Evolutionary conservation across 2,329 filamentous ascomycete species (phyloP).

Genomic region (Talaromyces amestolkiae): DNA sequence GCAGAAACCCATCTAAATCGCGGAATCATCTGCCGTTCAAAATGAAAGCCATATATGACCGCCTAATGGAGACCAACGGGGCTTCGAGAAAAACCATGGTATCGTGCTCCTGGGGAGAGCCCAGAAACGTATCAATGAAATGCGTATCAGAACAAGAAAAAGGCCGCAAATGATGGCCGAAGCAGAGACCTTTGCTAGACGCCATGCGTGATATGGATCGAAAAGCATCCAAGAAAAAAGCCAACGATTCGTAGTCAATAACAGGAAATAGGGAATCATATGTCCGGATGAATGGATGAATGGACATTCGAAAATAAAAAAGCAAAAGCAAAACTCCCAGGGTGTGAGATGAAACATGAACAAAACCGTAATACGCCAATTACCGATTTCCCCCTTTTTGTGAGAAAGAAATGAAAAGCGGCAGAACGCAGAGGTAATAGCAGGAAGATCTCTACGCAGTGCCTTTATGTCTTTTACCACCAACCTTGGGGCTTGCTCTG

Average conservation of each 20-base stretch:
- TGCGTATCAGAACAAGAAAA: slow-evolving; percentile 15
- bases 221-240: slow-evolving; percentile 4
- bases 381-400: slow-evolving; percentile 17
- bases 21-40: slow-evolving; percentile 16
- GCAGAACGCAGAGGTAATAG: slow-evolving; percentile 8
- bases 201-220: slow-evolving; percentile 16
- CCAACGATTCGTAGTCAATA: slow-evolving; percentile 13
- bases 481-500: slow-evolving; percentile 48
- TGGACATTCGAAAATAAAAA: slow-evolving; percentile 8
- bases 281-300: slow-evolving; percentile 5
- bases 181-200: slow-evolving; percentile 14
- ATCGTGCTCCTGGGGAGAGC: slow-evolving; percentile 7
- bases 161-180: neutral
- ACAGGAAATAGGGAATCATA: slow-evolving; percentile 17
- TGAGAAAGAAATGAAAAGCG: slow-evolving; percentile 19
- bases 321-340: slow-evolving; percentile 20
- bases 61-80: slow-evolving; percentile 6
- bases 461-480: slow-evolving; percentile 49
- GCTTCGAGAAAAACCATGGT: slow-evolving; percentile 17
- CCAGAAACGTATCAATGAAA: slow-evolving; percentile 19
- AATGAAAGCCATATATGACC: slow-evolving; percentile 11
- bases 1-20: slow-evolving; percentile 17
- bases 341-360: slow-evolving; percentile 13
- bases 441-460: slow-evolving; percentile 28
- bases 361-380: slow-evolving; percentile 21